phyloP scores from a whole-genome alignment of 805 yeast species.

The Barnettozyma botsteinii region DNA sequence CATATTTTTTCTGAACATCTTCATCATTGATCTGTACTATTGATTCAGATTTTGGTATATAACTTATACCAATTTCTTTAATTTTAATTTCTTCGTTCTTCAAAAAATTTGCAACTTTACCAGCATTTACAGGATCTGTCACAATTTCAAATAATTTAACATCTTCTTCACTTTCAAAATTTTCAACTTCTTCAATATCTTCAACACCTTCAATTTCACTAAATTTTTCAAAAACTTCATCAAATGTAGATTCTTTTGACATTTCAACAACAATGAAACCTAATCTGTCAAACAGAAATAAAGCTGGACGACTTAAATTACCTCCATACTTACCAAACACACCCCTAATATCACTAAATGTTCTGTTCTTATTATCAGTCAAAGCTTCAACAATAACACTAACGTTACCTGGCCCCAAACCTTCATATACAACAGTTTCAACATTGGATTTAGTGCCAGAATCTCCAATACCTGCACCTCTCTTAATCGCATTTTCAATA shows the following conservation, averaged over 20 bases:
- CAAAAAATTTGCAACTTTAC: conserved; percentile 52
- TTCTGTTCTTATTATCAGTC: conserved; percentile 84
- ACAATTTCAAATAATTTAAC: conserved; percentile 39
- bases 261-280: conserved; percentile 61
- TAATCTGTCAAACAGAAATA: conserved; percentile 67
- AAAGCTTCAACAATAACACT: conserved; percentile 79
- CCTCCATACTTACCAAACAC: conserved; percentile 68
- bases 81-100: conserved; percentile 46
- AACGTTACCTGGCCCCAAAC: conserved; percentile 89
- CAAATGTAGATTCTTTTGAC: conserved; percentile 37
- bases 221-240: conserved; percentile 66
- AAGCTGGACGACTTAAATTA: conserved; percentile 62
- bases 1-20: conserved; percentile 45
- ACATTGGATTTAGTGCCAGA: conserved; percentile 39
- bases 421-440: conserved; percentile 71
- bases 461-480: conserved; percentile 68
- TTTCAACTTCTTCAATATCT: conserved; percentile 54
- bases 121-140: conserved; percentile 61
- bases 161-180: conserved; percentile 18
- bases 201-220: conserved; percentile 70
- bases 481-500: conserved; percentile 79
- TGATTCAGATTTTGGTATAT: conserved; percentile 56
- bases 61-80: conserved; percentile 67
- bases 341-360: conserved; percentile 69
- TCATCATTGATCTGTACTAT: conserved; percentile 47